Conservation (phyloP, 78 protist species). For the Dictyostelium discoideum region DNA sequence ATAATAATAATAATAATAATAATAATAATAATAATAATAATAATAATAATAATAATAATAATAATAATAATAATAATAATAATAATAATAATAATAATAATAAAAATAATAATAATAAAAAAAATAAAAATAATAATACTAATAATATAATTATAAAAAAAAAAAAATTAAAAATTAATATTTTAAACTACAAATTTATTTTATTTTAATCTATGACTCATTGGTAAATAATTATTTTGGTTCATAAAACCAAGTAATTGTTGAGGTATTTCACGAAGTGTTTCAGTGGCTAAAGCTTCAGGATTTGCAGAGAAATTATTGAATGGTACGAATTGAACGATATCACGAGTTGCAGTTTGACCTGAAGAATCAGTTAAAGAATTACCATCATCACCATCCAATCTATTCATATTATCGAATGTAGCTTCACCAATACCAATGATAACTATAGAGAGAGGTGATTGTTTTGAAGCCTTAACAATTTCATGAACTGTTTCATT, state of each 20-base stretch:
- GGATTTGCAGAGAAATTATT: not conserved
- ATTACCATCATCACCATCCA: not conserved
- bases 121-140: no score
- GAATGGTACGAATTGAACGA: constrained; percentile 92
- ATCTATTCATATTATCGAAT: not conserved
- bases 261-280: constrained; percentile 74
- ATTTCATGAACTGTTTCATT: constrained; percentile 45
- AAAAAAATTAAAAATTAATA: no score
- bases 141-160: no score
- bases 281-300: constrained; percentile 51
- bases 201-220: not conserved
- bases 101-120: no score
- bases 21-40: no score
- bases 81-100: no score
- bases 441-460: constrained; percentile 78
- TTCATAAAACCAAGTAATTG: constrained; percentile 20
- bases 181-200: not conserved
- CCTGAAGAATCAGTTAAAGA: not conserved
- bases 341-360: not conserved
- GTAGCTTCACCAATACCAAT: not conserved
- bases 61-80: no score
- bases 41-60: no score
- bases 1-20: no score
- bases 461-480: constrained; percentile 49
- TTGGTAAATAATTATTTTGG: constrained; percentile 19